Evolutionary conservation across 2,329 filamentous ascomycete species (phyloP).

Genomic region (Helminthosporium solani): DNA sequence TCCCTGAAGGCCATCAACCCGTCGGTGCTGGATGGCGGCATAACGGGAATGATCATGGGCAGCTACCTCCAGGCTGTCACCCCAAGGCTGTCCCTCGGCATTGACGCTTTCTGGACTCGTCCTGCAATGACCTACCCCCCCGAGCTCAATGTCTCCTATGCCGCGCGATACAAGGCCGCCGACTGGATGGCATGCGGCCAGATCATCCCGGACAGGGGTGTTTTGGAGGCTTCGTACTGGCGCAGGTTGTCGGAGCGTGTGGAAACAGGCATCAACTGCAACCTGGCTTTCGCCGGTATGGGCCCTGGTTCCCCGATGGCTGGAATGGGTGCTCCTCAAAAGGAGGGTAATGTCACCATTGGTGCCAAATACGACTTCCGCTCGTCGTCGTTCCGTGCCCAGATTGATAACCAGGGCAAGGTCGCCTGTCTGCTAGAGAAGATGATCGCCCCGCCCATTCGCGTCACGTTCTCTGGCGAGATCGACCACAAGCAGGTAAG

Average conservation of each 20-base stretch:
- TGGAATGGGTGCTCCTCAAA: conserved; percentile 58
- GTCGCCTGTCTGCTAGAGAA: conserved; percentile 92
- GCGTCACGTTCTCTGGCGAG: conserved; percentile 92
- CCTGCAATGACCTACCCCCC: conserved; percentile 79
- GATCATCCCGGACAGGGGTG: conserved; percentile 80
- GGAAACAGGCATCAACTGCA: conserved; percentile 93
- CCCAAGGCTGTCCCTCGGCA: conserved; percentile 78
- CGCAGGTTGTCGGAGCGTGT: conserved; percentile 88
- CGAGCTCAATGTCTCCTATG: conserved; percentile 89
- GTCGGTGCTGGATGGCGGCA: conserved; percentile 84
- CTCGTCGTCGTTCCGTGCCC: conserved; percentile 90
- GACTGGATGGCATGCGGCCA: conserved; percentile 95
- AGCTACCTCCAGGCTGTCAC: conserved; percentile 95
- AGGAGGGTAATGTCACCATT: conserved; percentile 86
- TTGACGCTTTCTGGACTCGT: conserved; percentile 94
- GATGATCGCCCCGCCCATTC: conserved; percentile 87
- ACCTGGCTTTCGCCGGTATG: conserved; percentile 72
- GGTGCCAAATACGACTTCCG: conserved; percentile 98
- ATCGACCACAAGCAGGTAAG: conserved; percentile 94
- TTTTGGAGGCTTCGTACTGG: conserved; percentile 89
- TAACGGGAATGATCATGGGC: conserved; percentile 93
- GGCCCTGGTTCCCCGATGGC: conserved; percentile 64
- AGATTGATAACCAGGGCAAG: conserved; percentile 94
- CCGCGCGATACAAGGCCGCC: conserved; percentile 81
- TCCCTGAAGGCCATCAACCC: conserved; percentile 94